Conservation (phyloP, 495 filamentous ascomycete species). For the Aspergillus affinis region DNA sequence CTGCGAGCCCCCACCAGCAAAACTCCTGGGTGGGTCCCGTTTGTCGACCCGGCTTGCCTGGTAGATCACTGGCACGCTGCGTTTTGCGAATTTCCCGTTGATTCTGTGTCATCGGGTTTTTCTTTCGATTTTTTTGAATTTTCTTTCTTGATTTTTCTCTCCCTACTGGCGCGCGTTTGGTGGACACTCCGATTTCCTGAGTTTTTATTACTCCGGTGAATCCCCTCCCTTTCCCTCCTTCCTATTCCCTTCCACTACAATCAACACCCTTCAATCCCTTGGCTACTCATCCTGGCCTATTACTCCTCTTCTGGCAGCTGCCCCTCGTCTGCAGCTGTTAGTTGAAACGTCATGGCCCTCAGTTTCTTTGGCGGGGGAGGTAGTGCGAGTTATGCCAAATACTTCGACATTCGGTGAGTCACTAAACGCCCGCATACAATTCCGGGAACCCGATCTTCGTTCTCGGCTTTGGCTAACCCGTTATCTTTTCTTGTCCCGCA, state of each 20-base stretch:
- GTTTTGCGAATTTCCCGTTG: conserved; percentile 9
- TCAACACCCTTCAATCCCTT: conserved; percentile 6
- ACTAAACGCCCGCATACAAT: conserved; percentile 4
- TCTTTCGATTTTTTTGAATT: conserved; percentile 13
- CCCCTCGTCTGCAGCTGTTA: conserved; percentile 21
- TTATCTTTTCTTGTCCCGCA: conserved; percentile 29
- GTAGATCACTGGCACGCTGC: conserved; percentile 21
- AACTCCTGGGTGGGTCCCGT: conserved; percentile 21
- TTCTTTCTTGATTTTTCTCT: conserved; percentile 13
- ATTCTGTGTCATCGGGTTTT: conserved; percentile 18
- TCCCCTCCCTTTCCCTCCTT: conserved; percentile 9
- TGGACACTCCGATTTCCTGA: conserved; percentile 12
- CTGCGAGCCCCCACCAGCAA: conserved; percentile 17
- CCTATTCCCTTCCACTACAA: conserved; percentile 7
- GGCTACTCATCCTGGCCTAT: conserved; percentile 2
- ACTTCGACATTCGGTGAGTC: conserved; percentile 56
- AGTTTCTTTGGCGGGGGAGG: conserved; percentile 50
- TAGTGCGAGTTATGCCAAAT: conserved; percentile 51
- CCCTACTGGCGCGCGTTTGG: conserved; percentile 5
- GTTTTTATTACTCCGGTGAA: conserved; percentile 17
- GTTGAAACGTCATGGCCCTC: conserved; percentile 44
- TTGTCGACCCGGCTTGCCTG: conserved; percentile 16
- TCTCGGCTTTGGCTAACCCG: conserved; percentile 15
- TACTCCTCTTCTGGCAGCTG: conserved; percentile 16
- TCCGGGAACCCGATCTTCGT: conserved; percentile 13